Conservation (phyloP, 2,329 filamentous ascomycete genomes). For the Diplocarpon mali region DNA sequence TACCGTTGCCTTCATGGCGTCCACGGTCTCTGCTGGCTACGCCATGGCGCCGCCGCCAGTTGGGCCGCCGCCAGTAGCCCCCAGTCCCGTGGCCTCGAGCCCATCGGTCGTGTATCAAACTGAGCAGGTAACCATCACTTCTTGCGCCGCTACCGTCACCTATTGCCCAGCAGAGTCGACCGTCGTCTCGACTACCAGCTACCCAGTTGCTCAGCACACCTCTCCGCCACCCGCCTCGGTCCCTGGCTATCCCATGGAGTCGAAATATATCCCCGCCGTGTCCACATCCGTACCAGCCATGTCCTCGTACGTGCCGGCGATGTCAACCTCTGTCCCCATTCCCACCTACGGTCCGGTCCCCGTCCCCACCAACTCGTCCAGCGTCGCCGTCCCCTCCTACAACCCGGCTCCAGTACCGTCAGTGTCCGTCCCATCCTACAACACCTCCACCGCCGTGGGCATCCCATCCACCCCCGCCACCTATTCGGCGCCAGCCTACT, state of each 20-base stretch:
- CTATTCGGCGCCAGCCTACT: slow-evolving; percentile 6
- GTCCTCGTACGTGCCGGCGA: slow-evolving; percentile 6
- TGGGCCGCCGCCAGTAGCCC: not conserved
- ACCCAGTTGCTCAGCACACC: slow-evolving; percentile 8
- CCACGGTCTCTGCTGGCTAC: slow-evolving; percentile 17
- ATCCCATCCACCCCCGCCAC: not conserved
- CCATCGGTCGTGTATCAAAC: slow-evolving; percentile 34
- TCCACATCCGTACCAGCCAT: slow-evolving; percentile 8
- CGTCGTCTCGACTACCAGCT: slow-evolving; percentile 16
- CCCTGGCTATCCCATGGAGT: no score
- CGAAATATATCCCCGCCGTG: not conserved
- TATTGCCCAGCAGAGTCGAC: slow-evolving; percentile 31
- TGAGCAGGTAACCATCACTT: slow-evolving; percentile 40
- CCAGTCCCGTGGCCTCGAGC: no score
- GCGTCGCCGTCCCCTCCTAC: slow-evolving; percentile 7
- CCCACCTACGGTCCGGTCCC: no score
- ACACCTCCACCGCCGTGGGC: no score
- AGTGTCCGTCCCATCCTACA: slow-evolving; percentile 2
- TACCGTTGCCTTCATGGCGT: slow-evolving; percentile 26
- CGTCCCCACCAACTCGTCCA: slow-evolving; percentile 6
- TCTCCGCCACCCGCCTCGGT: not conserved
- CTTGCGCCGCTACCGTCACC: slow-evolving; percentile 34
- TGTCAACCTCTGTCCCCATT: no score
- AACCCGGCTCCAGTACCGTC: slow-evolving; percentile 4
- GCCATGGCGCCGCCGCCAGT: not conserved